Evolutionary conservation across 2,329 filamentous ascomycete species (phyloP).

Genomic region (Aschersonia sp.): DNA sequence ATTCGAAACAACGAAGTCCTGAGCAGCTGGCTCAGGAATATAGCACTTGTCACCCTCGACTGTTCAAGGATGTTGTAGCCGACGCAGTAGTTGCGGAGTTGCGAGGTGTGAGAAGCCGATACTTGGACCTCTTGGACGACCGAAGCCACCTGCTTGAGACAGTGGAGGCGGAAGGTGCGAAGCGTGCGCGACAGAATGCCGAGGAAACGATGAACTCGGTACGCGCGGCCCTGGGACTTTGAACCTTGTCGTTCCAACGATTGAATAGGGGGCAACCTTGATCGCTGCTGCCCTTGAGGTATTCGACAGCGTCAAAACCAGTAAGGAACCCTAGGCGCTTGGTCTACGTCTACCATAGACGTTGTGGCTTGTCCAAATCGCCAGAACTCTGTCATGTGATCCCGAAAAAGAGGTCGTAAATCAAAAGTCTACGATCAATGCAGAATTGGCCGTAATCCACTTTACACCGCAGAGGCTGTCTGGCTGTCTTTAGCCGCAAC

Average conservation of each 20-base stretch:
- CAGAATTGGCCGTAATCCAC: too few species aligned
- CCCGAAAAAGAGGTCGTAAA: too few species aligned
- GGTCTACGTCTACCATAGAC: too few species aligned
- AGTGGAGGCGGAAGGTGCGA: constrained; percentile 42
- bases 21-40: constrained; percentile 24
- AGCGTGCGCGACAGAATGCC: constrained; percentile 48
- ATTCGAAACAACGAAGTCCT: constrained; percentile 24
- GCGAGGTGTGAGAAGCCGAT: constrained; percentile 39
- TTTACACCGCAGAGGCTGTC: too few species aligned
- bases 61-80: constrained; percentile 39
- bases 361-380: too few species aligned
- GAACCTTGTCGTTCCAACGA: not conserved
- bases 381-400: too few species aligned
- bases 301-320: too few species aligned
- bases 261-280: not conserved
- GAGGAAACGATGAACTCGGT: constrained; percentile 40
- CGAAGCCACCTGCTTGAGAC: constrained; percentile 39
- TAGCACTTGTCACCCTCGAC: constrained; percentile 19
- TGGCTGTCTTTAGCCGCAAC: too few species aligned
- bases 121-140: constrained; percentile 31
- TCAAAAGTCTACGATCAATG: too few species aligned
- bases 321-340: too few species aligned
- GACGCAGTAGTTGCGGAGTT: constrained; percentile 40
- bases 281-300: too few species aligned
- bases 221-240: constrained; percentile 35